These are phyloP conservation scores for Diaporthe velutina DNA, from an alignment of 2,329 filamentous ascomycete genomes.

Conservation along the genomic window DNA sequence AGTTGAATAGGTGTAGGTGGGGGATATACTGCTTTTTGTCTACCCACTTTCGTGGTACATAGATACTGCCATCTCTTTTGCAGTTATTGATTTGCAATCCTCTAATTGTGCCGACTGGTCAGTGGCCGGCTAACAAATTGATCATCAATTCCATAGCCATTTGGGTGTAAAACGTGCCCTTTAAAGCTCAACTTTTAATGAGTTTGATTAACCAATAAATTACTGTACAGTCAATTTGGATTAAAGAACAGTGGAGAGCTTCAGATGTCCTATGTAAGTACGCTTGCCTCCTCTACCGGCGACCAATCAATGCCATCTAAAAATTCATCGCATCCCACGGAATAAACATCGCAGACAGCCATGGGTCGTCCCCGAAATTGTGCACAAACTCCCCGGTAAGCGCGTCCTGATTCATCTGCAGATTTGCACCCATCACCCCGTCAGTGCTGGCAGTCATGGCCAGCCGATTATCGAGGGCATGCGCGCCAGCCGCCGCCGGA, in stretches of 20 bases:
- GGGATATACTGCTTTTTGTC: too few relatives aligned
- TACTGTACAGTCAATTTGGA: background rate
- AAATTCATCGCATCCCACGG: constrained; percentile 39
- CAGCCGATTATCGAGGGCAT: background rate
- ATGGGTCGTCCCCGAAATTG: constrained; percentile 36
- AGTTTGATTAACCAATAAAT: background rate
- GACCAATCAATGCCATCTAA: background rate
- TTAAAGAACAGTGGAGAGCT: background rate
- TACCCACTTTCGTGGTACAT: too few relatives aligned
- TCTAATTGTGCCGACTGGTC: too few relatives aligned
- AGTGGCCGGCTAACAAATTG: too few relatives aligned
- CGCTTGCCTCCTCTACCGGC: too few relatives aligned
- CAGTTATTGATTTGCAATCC: too few relatives aligned
- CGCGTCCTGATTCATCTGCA: constrained; percentile 27
- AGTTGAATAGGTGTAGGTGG: too few relatives aligned
- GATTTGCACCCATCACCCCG: constrained; percentile 3
- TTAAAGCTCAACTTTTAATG: background rate
- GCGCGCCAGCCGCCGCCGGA: constrained; percentile 7
- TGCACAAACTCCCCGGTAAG: constrained; percentile 21
- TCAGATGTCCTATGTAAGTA: background rate
- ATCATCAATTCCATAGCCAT: too few relatives aligned
- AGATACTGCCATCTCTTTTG: too few relatives aligned
- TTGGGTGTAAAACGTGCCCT: too few relatives aligned
- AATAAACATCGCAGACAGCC: constrained; percentile 39
- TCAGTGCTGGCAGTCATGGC: background rate